Evolutionary conservation across 2,329 filamentous ascomycete genomes (phyloP), one percentile per base, ranked within the genome.

Genomic region (Beauveria brongniartii): DNA sequence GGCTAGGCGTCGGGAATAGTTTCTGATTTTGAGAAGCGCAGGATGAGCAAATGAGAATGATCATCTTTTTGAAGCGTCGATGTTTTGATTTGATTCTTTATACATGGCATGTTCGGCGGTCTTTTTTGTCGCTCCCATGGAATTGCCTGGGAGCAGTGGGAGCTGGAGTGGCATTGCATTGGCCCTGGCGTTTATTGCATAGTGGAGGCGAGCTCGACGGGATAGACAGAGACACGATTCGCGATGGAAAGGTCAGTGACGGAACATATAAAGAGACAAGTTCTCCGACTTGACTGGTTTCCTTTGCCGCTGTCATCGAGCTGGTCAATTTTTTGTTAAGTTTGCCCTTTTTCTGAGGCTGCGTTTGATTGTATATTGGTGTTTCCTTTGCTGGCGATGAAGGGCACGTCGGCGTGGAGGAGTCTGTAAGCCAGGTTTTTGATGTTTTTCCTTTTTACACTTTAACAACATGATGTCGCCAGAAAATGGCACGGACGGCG

Each of bases 1-100:
- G 78, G 28, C 72, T 79, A 51, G 80, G 82, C 63, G 75, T 82
- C 12, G 80, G 81, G 12, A 73, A 74, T 48, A 76, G 76, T 61
- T 73, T 70, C 66, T 78, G 69, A 74, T 48, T 24, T 34, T 9
- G 2, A 5, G 12, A 28, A 26, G 30, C 16, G 20, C 22, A n/a
- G 34, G 14, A 26, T 14, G 14, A 26, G 12, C 16, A n/a, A 41
- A 28, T 14, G 7, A 28, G 24, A 7, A 6, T 53, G 16, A 57
- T 20, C 12, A 9, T 41, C 12, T 14, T 28, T 57, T 48, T 50
- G 4, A 63, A 58, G 64, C 62, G 55, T 64, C 54, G 60, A 47
- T 53, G 52, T 46, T 55, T 62, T 62, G 59, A 63, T 63, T 62
- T 63, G 30, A n/a, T 47, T 57, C 50, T 57, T 62, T n/a, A 52